Evolutionary conservation across 1,284 basidiomycete genomes (phyloP).

Genomic region (Ganoderma boninense): DNA sequence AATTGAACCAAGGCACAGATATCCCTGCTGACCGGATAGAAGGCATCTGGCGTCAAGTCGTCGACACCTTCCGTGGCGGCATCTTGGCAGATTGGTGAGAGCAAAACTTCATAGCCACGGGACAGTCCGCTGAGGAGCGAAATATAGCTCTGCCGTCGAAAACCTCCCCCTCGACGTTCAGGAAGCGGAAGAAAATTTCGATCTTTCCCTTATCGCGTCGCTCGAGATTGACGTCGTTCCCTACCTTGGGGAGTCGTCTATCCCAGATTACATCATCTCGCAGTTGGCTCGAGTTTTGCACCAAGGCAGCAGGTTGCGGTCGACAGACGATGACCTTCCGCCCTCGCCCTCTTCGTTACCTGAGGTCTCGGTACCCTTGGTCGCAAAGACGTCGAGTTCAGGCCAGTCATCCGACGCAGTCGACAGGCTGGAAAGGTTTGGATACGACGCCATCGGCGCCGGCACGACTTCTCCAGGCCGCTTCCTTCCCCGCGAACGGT

Average conservation of each 20-base stretch:
- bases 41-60: slow-evolving; percentile 86
- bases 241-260: slow-evolving; percentile 69
- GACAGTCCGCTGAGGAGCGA: slow-evolving; percentile 5
- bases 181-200: slow-evolving; percentile 88
- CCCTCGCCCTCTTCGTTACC: slow-evolving; percentile 36
- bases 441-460: slow-evolving; percentile 46
- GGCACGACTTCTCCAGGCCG: slow-evolving; percentile 71
- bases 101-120: not conserved
- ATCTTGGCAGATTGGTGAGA: slow-evolving; percentile 87
- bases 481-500: slow-evolving; percentile 79
- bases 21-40: slow-evolving; percentile 71
- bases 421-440: slow-evolving; percentile 48
- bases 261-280: slow-evolving; percentile 79
- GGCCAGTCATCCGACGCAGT: slow-evolving; percentile 41
- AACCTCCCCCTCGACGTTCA: slow-evolving; percentile 68
- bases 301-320: slow-evolving; percentile 79
- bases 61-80: slow-evolving; percentile 84
- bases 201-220: slow-evolving; percentile 81
- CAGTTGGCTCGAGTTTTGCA: slow-evolving; percentile 80
- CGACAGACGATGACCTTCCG: slow-evolving; percentile 40
- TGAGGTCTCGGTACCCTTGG: slow-evolving; percentile 13
- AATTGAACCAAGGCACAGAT: slow-evolving; percentile 43
- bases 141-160: slow-evolving; percentile 59
- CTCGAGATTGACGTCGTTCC: slow-evolving; percentile 85
- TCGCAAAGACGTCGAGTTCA: not conserved